A percentile compares a stretch with the other conserved stretches of the same genome.
These are phyloP conservation scores for Rhodofomes roseus DNA, from an alignment of 1,284 basidiomycete species.

Conservation along the genomic window DNA sequence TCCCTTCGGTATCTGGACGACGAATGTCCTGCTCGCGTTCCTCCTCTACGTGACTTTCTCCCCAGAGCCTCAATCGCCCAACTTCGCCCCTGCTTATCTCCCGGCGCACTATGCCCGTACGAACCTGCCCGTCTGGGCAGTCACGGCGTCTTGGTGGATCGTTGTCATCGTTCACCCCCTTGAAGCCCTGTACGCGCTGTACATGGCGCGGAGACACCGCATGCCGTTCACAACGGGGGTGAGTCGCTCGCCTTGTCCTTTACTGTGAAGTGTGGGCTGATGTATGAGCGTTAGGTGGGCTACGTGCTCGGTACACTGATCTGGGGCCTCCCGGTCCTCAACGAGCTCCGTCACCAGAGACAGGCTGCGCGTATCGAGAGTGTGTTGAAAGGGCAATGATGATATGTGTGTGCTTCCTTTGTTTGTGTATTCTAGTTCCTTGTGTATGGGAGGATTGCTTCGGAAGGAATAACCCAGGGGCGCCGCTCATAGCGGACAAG, in stretches of 20 bases:
- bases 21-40: conserved; percentile 21
- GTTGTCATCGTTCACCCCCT: conserved; percentile 37
- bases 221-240: conserved; percentile 53
- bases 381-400: conserved; percentile 57
- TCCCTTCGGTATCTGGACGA: conserved; percentile 27
- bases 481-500: no score
- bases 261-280: conserved; percentile 7
- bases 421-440: background rate
- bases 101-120: conserved; percentile 14
- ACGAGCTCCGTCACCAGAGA: conserved; percentile 50
- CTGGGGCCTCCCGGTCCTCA: conserved; percentile 52
- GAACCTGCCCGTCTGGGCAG: conserved; percentile 14
- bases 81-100: conserved; percentile 17
- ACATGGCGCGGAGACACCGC: conserved; percentile 52
- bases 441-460: background rate
- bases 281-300: conserved; percentile 33
- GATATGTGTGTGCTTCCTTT: background rate
- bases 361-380: conserved; percentile 69
- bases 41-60: conserved; percentile 41
- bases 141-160: conserved; percentile 30
- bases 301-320: conserved; percentile 50
- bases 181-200: conserved; percentile 51
- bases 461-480: background rate
- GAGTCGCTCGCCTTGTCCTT: conserved; percentile 24
- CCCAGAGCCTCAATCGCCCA: conserved; percentile 23